Evolutionary conservation across 352 stramenopile genomes (phyloP), one percentile per base, ranked within the genome.

Genomic region (Aphanomyces euteiches): DNA sequence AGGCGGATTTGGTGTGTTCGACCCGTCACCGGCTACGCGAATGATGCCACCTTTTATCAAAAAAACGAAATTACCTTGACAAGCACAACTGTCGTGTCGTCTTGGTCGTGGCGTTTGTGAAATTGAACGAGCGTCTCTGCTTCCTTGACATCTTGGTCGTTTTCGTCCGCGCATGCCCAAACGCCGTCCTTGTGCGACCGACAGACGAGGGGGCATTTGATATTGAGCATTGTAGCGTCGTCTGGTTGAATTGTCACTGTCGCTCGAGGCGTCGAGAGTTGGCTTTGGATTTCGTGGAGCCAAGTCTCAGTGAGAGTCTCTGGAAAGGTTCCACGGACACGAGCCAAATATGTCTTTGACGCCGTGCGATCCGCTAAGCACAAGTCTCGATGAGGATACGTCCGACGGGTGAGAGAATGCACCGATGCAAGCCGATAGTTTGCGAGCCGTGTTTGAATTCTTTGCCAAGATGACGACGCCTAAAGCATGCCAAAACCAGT

Each of bases 1-100:
- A 99, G 77, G 13, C 97, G 90, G 73, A 99, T 98, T 78, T 99
- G 97, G 80, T 99, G 97, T 37, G 96, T 99, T 61, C 97, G 83
- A 54, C 97, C 97, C 6, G 97, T 98, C 47, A 96, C 79, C 5
- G 96, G 96, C 66, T 71, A 66, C 19, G 39, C 17, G 37, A 7
- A 17, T 41, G 21, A 58, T 47, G 41, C 0, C 6, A 19, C 1
- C 28, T 43, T 41, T 34, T 19, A 65, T 37, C 7, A 39, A 47
- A 43, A 15, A 66, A 3, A n/a, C 17, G 47, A 17, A 7, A 37
- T 13, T 21, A 74, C 61, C 63, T 96, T 93, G 77, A 90, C 97
- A 64, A 97, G 69, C 19, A 99, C 79, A 47, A 99, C 69, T 45
- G 90, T 95, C 13, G 90, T 97, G 36, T 74, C 68, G 7, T 80